A percentile compares a stretch with the other conserved stretches of the same genome.
These are phyloP conservation scores for Cronartium ribicola DNA, from an alignment of 1,284 basidiomycete genomes.

Conservation along the genomic window DNA sequence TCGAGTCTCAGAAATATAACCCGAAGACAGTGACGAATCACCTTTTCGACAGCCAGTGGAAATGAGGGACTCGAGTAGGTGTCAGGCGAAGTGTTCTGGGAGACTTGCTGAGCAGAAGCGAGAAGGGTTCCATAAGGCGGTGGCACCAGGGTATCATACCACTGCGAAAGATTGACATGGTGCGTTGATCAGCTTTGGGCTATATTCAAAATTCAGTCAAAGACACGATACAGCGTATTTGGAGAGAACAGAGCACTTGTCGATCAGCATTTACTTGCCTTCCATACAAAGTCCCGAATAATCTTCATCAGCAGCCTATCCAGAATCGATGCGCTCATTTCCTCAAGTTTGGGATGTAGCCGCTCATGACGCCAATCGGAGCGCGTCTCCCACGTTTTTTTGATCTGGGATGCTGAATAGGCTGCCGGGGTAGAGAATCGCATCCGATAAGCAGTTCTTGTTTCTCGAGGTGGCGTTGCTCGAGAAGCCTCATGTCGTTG, in stretches of 20 bases:
- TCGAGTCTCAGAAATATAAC: slow-evolving; percentile 60
- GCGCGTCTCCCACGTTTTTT: slow-evolving; percentile 26
- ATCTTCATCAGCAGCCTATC: slow-evolving; percentile 24
- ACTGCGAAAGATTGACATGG: slow-evolving; percentile 5
- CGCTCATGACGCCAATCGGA: slow-evolving; percentile 23
- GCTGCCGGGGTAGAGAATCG: slow-evolving; percentile 29
- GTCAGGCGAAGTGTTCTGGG: neutral
- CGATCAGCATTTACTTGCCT: slow-evolving; percentile 21
- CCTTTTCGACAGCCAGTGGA: slow-evolving; percentile 71
- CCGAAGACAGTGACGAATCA: slow-evolving; percentile 66
- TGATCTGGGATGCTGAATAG: slow-evolving; percentile 25
- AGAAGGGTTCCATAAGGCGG: neutral
- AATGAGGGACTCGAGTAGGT: slow-evolving; percentile 61
- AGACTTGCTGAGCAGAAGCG: neutral
- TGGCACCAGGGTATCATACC: slow-evolving; percentile 23
- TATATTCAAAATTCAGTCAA: too few relatives aligned
- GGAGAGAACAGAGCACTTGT: slow-evolving; percentile 4
- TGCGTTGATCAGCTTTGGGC: neutral
- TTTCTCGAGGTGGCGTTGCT: neutral
- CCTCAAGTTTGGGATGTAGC: slow-evolving; percentile 10
- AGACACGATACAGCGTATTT: neutral
- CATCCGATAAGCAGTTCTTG: slow-evolving; percentile 7
- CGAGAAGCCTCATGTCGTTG: slow-evolving; percentile 8
- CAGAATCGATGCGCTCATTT: neutral
- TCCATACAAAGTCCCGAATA: slow-evolving; percentile 32